Conservation (phyloP, 768 basidiomycete species). For the Collybia nuda region DNA sequence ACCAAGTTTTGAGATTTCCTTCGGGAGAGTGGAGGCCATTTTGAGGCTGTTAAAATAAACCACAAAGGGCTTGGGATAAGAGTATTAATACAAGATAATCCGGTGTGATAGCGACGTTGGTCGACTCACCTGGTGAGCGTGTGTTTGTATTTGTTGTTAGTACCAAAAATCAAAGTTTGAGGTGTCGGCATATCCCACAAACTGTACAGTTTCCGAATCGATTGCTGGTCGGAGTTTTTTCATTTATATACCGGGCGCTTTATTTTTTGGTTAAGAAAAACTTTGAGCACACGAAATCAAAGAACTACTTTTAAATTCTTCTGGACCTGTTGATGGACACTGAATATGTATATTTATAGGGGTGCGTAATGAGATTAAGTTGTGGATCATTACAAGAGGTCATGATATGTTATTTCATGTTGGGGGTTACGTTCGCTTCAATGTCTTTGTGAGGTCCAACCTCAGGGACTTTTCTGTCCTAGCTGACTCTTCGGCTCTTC, state of each 20-base stretch:
- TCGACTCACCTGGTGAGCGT: conserved; percentile 33
- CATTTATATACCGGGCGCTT: too few relatives aligned
- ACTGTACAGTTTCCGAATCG: conserved; percentile 41
- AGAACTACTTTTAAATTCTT: too few relatives aligned
- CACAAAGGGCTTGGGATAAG: conserved; percentile 21
- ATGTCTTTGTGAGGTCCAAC: conserved; percentile 12
- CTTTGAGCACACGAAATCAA: too few relatives aligned
- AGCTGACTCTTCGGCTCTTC: conserved; percentile 62
- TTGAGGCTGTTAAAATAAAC: conserved; percentile 38
- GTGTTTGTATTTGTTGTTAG: conserved; percentile 50
- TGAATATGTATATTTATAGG: too few relatives aligned
- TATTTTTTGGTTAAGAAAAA: too few relatives aligned
- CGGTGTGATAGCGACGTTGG: conserved; percentile 23
- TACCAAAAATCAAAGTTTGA: conserved; percentile 42
- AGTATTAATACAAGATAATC: conserved; percentile 26
- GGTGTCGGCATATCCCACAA: conserved; percentile 35
- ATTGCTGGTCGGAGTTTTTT: too few relatives aligned
- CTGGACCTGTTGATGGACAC: too few relatives aligned
- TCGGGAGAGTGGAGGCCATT: conserved; percentile 81
- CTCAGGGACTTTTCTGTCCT: conserved; percentile 27
- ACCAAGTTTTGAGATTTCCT: conserved; percentile 77
- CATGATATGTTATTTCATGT: too few relatives aligned
- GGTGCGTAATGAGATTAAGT: too few relatives aligned
- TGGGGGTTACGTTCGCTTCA: too few relatives aligned
- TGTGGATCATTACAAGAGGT: too few relatives aligned